A percentile compares a stretch with the other conserved stretches of the same genome.
These are phyloP conservation scores for Microdochium trichocladiopsis DNA, from an alignment of 2,329 filamentous ascomycete species.

Conservation along the genomic window DNA sequence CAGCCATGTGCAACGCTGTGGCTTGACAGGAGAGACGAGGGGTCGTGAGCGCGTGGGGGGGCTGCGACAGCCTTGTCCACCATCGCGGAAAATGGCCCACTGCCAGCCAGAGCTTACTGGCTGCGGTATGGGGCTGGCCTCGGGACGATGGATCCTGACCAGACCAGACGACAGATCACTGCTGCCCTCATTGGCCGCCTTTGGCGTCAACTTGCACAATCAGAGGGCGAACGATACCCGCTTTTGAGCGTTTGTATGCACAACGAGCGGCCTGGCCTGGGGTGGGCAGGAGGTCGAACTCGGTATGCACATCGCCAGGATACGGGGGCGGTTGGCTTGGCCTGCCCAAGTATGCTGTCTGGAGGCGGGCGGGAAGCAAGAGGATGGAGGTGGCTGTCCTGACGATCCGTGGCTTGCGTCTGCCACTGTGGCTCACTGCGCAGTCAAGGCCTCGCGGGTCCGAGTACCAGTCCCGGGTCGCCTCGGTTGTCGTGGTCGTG, in stretches of 20 bases:
- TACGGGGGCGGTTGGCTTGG: background rate
- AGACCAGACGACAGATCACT: background rate
- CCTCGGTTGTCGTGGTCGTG: no score
- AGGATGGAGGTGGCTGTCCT: no score
- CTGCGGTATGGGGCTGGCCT: background rate
- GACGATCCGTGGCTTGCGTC: no score
- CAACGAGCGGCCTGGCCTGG: no score
- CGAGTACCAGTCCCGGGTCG: no score
- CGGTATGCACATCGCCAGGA: background rate
- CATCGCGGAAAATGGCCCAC: background rate
- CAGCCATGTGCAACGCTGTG: background rate
- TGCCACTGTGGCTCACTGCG: no score
- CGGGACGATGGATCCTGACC: background rate
- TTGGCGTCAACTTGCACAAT: background rate
- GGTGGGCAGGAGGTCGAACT: background rate
- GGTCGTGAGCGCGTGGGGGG: background rate
- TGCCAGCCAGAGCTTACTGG: no score
- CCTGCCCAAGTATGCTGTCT: background rate
- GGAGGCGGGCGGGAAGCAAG: background rate
- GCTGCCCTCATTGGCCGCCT: background rate
- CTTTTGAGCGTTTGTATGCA: background rate
- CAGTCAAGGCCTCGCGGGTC: no score
- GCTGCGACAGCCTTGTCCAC: no score
- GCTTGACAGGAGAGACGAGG: background rate
- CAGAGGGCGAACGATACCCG: background rate